Conservation (phyloP, 305 asterid genomes). For the Striga hermonthica region DNA sequence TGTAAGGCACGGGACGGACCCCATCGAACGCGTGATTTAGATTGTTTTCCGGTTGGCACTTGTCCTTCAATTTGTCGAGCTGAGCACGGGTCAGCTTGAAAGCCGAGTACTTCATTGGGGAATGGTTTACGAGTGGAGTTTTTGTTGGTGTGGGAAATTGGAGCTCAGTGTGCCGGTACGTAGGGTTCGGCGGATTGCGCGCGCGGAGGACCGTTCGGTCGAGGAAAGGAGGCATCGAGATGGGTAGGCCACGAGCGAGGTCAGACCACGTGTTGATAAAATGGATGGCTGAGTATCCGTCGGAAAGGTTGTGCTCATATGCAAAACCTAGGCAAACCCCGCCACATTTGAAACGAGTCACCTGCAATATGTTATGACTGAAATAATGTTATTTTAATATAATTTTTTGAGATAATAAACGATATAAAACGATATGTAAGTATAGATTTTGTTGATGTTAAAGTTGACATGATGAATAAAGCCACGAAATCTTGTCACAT, state of each 20-base stretch:
- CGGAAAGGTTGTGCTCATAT: slow-evolving; percentile 49
- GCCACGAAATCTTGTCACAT: too few species aligned
- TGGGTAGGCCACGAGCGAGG: slow-evolving; percentile 48
- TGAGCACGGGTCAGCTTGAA: slow-evolving; percentile 44
- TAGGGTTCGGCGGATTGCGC: slow-evolving; percentile 51
- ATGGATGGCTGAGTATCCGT: slow-evolving; percentile 61
- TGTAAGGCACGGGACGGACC: slow-evolving; percentile 33
- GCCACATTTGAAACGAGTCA: slow-evolving; percentile 65
- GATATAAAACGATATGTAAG: too few species aligned
- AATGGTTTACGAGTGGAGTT: background rate
- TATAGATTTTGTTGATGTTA: too few species aligned
- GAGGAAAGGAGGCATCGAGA: slow-evolving; percentile 45
- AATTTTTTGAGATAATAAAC: too few species aligned
- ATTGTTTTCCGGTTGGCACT: slow-evolving; percentile 24
- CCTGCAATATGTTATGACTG: slow-evolving; percentile 29
- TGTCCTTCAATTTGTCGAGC: slow-evolving; percentile 45
- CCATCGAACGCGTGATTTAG: slow-evolving; percentile 41
- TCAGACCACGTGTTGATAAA: slow-evolving; percentile 65
- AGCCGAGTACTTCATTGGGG: slow-evolving; percentile 33
- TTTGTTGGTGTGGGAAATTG: slow-evolving; percentile 44
- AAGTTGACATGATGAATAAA: too few species aligned
- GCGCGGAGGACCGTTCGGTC: slow-evolving; percentile 58
- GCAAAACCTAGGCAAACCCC: slow-evolving; percentile 66
- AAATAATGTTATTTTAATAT: too few species aligned
- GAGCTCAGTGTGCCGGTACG: slow-evolving; percentile 51